phyloP scores from a whole-genome alignment of 2,329 filamentous ascomycete species.

The Aspergillus caelatus region DNA sequence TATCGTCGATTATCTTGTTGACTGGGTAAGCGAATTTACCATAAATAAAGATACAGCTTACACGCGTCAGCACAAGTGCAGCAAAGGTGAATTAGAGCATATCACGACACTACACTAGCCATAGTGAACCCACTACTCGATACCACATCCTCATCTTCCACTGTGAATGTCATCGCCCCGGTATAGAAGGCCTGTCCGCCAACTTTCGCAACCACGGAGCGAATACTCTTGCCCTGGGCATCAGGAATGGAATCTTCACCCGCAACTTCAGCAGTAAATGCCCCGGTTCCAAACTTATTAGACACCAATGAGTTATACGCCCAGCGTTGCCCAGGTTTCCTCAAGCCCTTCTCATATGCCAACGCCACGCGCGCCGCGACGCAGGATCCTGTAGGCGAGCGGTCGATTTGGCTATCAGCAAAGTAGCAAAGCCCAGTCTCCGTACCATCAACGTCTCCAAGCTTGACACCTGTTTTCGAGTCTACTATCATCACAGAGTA shows the following conservation, averaged over 20 bases:
- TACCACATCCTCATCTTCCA: conserved; percentile 33
- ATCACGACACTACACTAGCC: conserved; percentile 6
- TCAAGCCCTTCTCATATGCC: conserved; percentile 34
- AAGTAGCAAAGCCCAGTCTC: conserved; percentile 52
- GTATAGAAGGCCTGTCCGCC: conserved; percentile 39
- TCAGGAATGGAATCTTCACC: conserved; percentile 13
- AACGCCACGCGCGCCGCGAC: conserved; percentile 42
- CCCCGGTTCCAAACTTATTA: conserved; percentile 26
- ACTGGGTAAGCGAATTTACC: fast-evolving
- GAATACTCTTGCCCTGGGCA: conserved; percentile 1
- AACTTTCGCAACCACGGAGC: conserved; percentile 30
- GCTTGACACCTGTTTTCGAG: conserved; percentile 19
- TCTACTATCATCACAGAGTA: conserved; percentile 48
- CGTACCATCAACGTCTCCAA: conserved; percentile 25
- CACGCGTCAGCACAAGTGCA: fast-evolving
- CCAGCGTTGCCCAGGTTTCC: conserved; percentile 28
- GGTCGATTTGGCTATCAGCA: conserved; percentile 52
- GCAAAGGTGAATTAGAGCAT: neutral
- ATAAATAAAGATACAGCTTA: neutral
- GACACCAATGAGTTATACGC: conserved; percentile 43
- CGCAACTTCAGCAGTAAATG: conserved; percentile 29
- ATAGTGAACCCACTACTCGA: conserved; percentile 26
- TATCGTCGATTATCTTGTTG: neutral
- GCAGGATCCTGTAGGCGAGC: conserved; percentile 43
- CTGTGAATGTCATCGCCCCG: conserved; percentile 29